Evolutionary conservation across 78 protist genomes (phyloP).

Genomic region (Protostelium mycophagum): DNA sequence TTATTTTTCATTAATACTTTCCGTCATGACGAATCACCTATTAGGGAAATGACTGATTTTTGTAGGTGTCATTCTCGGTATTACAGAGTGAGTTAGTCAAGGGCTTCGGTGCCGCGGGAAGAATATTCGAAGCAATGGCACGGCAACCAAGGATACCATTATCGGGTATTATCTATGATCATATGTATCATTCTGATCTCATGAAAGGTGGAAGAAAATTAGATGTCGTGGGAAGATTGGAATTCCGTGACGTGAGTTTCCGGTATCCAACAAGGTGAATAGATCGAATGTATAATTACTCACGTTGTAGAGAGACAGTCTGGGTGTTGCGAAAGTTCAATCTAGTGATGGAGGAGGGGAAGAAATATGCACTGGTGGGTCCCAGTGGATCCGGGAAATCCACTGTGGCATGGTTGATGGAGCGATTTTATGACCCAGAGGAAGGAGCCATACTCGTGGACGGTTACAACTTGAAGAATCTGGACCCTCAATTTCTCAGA

Average conservation of each 20-base stretch:
- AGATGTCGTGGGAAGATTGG: constrained; percentile 38
- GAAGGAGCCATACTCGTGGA: constrained; percentile 79
- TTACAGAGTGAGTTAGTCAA: not conserved
- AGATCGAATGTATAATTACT: not conserved
- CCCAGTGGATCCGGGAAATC: constrained; percentile 84
- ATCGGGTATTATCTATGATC: too few relatives aligned
- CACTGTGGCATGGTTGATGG: constrained; percentile 59
- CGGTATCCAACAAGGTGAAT: constrained; percentile 13
- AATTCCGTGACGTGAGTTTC: constrained; percentile 60
- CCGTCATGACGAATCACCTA: too few relatives aligned
- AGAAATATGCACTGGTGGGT: constrained; percentile 73
- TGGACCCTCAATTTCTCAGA: constrained; percentile 53
- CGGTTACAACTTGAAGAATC: constrained; percentile 36
- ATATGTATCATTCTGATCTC: too few relatives aligned
- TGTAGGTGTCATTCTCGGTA: not conserved
- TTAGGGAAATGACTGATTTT: too few relatives aligned
- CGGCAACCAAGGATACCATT: not conserved
- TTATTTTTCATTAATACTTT: too few relatives aligned
- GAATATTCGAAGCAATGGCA: not conserved
- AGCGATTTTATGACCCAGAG: constrained; percentile 73
- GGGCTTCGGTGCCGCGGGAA: not conserved
- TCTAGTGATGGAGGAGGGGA: constrained; percentile 16
- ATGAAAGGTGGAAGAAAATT: not conserved
- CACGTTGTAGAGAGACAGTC: not conserved
- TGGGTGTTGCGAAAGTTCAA: not conserved